phyloP scores from a whole-genome alignment of 164 flowering plant species.

The Sextonia rubra region DNA sequence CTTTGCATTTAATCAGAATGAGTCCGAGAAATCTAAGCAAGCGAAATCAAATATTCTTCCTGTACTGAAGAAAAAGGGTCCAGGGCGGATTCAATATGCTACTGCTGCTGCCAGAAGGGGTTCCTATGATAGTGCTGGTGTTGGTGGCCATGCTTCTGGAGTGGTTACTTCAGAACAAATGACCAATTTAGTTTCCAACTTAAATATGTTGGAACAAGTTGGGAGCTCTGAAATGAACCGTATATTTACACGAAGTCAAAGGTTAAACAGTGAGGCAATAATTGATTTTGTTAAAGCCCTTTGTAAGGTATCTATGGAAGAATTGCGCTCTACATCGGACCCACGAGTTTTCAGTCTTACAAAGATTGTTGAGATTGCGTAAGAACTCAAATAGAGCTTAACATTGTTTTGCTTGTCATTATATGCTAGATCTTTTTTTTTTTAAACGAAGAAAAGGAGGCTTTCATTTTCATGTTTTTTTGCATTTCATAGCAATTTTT shows the following conservation, averaged over 20 bases:
- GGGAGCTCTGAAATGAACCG: conserved; percentile 93
- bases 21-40: conserved; percentile 80
- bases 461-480: neutral
- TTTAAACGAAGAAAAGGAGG: no score
- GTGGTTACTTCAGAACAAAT: conserved; percentile 82
- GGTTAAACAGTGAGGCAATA: conserved; percentile 91
- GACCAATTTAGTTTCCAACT: conserved; percentile 84
- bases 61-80: conserved; percentile 84
- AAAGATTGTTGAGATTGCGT: conserved; percentile 99
- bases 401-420: conserved; percentile 3
- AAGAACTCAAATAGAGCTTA: conserved; percentile 20
- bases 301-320: conserved; percentile 98
- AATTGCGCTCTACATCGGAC: conserved; percentile 86
- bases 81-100: conserved; percentile 81
- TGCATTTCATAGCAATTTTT: no score
- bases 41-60: conserved; percentile 78
- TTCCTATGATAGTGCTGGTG: conserved; percentile 97
- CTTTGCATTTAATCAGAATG: conserved; percentile 80
- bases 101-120: conserved; percentile 89
- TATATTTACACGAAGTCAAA: conserved; percentile 89
- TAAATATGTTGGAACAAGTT: conserved; percentile 98
- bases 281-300: conserved; percentile 98
- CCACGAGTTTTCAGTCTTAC: conserved; percentile 99
- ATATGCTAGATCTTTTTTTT: neutral
- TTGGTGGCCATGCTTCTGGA: conserved; percentile 76